phyloP scores from a whole-genome alignment of 2,329 filamentous ascomycete genomes.

The Ciborinia camelliae region DNA sequence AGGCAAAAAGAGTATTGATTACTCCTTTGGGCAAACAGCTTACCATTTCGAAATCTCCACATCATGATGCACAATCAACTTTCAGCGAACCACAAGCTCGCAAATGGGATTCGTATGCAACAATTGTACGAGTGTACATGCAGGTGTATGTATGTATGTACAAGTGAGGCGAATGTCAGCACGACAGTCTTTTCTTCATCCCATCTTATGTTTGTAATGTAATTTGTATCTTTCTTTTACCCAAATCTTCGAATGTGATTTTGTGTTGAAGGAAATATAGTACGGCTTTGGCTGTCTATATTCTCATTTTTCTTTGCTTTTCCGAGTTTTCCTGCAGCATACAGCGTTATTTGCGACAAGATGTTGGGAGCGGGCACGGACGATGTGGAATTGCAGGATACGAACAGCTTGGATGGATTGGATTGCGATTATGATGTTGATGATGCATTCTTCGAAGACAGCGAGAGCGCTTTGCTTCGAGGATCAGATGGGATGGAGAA shows the following conservation, averaged over 20 bases:
- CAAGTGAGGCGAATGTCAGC: slow-evolving; percentile 1
- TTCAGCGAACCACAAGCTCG: slow-evolving; percentile 10
- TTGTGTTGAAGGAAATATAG: neutral
- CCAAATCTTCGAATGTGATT: neutral
- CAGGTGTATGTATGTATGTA: neutral
- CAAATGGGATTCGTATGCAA: neutral
- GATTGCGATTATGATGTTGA: slow-evolving; percentile 8
- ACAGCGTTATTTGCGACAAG: neutral
- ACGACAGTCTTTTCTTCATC: neutral
- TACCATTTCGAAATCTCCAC: slow-evolving; percentile 1
- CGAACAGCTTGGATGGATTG: neutral
- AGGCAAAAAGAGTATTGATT: neutral
- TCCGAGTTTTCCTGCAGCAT: neutral
- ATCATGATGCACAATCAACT: neutral
- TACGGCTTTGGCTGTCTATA: neutral
- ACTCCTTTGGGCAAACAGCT: slow-evolving; percentile 1
- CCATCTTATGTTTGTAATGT: neutral
- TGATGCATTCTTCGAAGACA: slow-evolving; percentile 1
- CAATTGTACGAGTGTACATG: slow-evolving; percentile 8
- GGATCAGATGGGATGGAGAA: neutral
- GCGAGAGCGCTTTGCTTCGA: slow-evolving; percentile 7
- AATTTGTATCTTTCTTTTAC: neutral
- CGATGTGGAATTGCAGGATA: neutral
- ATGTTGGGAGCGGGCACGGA: neutral
- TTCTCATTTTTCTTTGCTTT: neutral